A percentile compares a stretch with the other conserved stretches of the same genome.
phyloP scores from a whole-genome alignment of 2,329 filamentous ascomycete species.

The Alternaria ethzedia region DNA sequence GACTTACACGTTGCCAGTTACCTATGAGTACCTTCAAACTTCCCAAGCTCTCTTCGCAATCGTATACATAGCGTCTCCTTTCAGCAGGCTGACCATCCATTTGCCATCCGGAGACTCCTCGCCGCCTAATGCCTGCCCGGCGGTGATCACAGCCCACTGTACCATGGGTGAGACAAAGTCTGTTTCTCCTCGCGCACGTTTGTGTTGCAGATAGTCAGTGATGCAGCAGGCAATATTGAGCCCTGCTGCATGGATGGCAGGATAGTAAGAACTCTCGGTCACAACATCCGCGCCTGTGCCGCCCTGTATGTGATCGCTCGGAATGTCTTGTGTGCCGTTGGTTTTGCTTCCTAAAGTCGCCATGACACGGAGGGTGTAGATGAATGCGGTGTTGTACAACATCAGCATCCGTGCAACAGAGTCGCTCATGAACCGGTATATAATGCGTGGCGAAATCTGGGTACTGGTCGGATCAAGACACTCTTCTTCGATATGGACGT shows the following conservation, averaged over 20 bases:
- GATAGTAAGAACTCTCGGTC: neutral
- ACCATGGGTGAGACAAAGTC: slow-evolving; percentile 21
- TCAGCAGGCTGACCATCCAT: neutral
- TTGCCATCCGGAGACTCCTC: neutral
- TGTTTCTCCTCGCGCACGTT: slow-evolving; percentile 3
- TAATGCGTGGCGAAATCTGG: neutral
- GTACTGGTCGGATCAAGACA: neutral
- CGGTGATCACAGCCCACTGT: slow-evolving; percentile 30
- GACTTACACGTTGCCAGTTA: neutral
- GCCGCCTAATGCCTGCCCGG: slow-evolving; percentile 19
- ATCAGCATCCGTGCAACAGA: slow-evolving; percentile 26
- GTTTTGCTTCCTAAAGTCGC: slow-evolving; percentile 9
- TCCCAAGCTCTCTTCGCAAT: neutral
- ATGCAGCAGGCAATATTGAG: slow-evolving; percentile 30
- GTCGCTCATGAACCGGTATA: slow-evolving; percentile 9
- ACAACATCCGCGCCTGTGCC: neutral
- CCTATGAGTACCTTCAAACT: neutral
- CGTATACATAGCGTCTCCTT: neutral
- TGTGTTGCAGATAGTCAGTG: slow-evolving; percentile 21
- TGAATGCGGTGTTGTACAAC: slow-evolving; percentile 38
- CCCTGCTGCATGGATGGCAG: slow-evolving; percentile 17
- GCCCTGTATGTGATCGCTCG: neutral
- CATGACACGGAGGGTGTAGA: slow-evolving; percentile 33
- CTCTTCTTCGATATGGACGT: neutral
- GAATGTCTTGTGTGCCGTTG: neutral